phyloP scores from a whole-genome alignment of 2,329 filamentous ascomycete genomes.

The Sporothrix dimorphospora region DNA sequence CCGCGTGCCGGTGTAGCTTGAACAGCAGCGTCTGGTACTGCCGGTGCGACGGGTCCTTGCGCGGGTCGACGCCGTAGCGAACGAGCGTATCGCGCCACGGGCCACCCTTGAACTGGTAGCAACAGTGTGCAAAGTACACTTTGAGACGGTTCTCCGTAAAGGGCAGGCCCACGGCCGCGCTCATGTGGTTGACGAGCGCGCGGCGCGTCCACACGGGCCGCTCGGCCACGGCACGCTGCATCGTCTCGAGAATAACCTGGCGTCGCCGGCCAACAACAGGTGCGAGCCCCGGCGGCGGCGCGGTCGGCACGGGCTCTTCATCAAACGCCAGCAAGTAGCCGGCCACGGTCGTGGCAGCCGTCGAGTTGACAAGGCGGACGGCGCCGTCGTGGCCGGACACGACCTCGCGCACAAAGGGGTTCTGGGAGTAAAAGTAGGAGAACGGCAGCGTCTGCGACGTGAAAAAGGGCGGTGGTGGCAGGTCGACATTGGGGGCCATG shows the following conservation, averaged over 20 bases:
- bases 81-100: constrained; percentile 90
- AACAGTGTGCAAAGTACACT: constrained; percentile 78
- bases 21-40: constrained; percentile 90
- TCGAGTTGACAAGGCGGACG: constrained; percentile 59
- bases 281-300: constrained; percentile 62
- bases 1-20: constrained; percentile 63
- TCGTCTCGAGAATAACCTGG: constrained; percentile 63
- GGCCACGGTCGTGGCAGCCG: constrained; percentile 59
- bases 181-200: constrained; percentile 74
- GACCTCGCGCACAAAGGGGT: constrained; percentile 71
- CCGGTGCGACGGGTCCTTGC: constrained; percentile 73
- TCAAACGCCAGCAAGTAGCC: constrained; percentile 62
- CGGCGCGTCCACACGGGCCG: constrained; percentile 87
- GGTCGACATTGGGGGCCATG: constrained; percentile 62
- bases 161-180: constrained; percentile 42
- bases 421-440: constrained; percentile 82
- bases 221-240: constrained; percentile 68
- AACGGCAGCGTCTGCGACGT: constrained; percentile 75
- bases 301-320: constrained; percentile 63
- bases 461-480: constrained; percentile 80
- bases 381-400: constrained; percentile 56
- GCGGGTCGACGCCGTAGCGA: constrained; percentile 83
- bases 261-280: constrained; percentile 63
- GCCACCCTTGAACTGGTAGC: constrained; percentile 90
- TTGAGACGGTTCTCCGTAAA: constrained; percentile 63